phyloP scores from a whole-genome alignment of 192 early-diverging fungal species.

The Tieghemiomyces parasiticus region DNA sequence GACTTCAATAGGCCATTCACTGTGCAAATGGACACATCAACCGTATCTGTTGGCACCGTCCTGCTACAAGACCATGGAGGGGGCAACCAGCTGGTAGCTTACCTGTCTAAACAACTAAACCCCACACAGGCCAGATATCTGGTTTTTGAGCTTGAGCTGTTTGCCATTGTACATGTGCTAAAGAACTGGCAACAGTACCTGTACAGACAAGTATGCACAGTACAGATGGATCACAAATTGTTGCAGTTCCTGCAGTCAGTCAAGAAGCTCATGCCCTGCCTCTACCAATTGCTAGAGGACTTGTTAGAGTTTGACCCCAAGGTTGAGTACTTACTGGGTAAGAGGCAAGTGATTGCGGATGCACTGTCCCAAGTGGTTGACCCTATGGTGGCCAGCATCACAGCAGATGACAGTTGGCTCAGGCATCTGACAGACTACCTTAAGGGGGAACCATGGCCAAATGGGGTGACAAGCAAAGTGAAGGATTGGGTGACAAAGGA shows the following conservation, averaged over 20 bases:
- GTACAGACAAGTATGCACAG: background rate
- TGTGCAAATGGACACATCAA: background rate
- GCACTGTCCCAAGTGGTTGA: background rate
- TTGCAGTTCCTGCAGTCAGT: background rate
- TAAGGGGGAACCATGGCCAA: background rate
- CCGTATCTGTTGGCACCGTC: background rate
- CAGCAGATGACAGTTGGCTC: background rate
- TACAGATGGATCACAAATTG: background rate
- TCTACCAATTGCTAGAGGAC: background rate
- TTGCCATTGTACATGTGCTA: background rate
- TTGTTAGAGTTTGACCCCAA: conserved; percentile 3
- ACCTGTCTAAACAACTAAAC: background rate
- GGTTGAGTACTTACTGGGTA: background rate
- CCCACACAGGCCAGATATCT: background rate
- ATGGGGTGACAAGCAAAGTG: background rate
- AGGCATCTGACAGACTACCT: background rate
- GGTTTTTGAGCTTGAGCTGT: background rate
- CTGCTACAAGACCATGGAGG: background rate
- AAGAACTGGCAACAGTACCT: background rate
- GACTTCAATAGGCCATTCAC: background rate
- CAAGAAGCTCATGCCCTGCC: background rate
- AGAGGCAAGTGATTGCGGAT: background rate
- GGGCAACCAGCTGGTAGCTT: background rate
- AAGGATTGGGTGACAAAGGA: background rate
- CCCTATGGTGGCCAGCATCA: background rate